A percentile compares a stretch with the other conserved stretches of the same genome.
Conservation (phyloP, 768 basidiomycete genomes). For the Lentinula sp. region DNA sequence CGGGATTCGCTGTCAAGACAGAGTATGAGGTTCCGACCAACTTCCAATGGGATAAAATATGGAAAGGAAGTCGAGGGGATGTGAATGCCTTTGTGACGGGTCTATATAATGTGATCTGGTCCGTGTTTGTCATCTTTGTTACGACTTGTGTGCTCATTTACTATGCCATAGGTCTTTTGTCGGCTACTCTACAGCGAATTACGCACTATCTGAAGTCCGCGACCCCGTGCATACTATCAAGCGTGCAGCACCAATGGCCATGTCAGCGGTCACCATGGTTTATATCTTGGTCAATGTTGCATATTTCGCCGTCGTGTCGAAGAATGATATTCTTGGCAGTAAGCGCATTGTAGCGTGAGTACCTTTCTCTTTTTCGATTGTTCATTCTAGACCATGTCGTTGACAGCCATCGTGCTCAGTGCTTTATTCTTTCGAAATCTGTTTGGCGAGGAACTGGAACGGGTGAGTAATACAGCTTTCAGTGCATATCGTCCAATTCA, state of each 20-base stretch:
- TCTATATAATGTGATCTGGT: conserved; percentile 71
- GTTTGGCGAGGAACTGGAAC: conserved; percentile 56
- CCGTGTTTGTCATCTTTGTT: conserved; percentile 3
- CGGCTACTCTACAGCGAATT: conserved; percentile 73
- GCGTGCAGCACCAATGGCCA: conserved; percentile 60
- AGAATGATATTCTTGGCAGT: conserved; percentile 59
- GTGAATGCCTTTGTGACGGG: conserved; percentile 58
- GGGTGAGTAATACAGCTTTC: conserved; percentile 24
- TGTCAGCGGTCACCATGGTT: conserved; percentile 49
- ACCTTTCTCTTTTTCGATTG: neutral
- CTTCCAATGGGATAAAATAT: conserved; percentile 52
- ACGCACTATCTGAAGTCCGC: conserved; percentile 63
- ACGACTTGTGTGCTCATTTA: neutral
- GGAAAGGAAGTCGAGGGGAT: conserved; percentile 53
- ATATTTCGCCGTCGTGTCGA: conserved; percentile 71
- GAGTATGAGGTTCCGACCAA: conserved; percentile 51
- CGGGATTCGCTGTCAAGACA: conserved; percentile 43
- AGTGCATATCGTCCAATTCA: neutral
- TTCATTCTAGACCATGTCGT: neutral
- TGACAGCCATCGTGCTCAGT: conserved; percentile 20
- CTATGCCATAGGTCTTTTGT: conserved; percentile 45
- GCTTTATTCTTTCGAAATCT: conserved; percentile 73
- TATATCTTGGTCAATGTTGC: conserved; percentile 67
- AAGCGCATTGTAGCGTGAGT: conserved; percentile 64
- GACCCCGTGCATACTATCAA: conserved; percentile 70